Evolutionary conservation across 1,284 basidiomycete species (phyloP).

Genomic region (Gymnopus androsaceus): DNA sequence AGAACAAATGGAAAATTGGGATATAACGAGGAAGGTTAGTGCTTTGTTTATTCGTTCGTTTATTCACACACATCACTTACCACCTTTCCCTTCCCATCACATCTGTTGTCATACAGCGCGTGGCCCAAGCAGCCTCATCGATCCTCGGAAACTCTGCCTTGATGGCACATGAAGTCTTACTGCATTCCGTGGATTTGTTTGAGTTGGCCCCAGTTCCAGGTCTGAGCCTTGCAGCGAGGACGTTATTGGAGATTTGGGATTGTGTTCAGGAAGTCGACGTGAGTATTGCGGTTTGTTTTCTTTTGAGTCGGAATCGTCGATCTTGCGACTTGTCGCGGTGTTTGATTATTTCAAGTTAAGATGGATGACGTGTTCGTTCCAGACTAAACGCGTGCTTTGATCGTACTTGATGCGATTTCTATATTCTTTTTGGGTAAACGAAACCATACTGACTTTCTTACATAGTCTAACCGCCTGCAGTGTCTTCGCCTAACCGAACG

Average conservation of each 20-base stretch:
- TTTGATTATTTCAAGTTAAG: no score
- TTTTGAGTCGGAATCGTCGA: neutral
- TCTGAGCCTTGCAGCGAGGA: constrained; percentile 50
- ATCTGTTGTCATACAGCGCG: no score
- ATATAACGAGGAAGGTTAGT: constrained; percentile 50
- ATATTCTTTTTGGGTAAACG: no score
- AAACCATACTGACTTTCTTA: no score
- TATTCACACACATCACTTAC: constrained; percentile 2
- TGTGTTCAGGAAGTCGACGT: constrained; percentile 63
- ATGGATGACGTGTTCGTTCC: no score
- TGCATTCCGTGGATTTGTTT: constrained; percentile 49
- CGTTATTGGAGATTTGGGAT: constrained; percentile 63
- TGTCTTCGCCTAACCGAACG: constrained; percentile 49
- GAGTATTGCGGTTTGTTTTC: constrained; percentile 32
- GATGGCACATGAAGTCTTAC: constrained; percentile 50
- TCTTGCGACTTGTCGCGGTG: no score
- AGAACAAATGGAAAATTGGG: constrained; percentile 53
- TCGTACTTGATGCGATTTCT: no score
- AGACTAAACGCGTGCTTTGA: no score
- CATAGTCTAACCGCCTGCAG: constrained; percentile 57
- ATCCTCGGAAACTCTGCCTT: constrained; percentile 45
- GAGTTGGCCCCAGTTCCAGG: constrained; percentile 59
- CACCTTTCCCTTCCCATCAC: constrained; percentile 8
- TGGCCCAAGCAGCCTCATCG: constrained; percentile 45
- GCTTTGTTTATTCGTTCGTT: constrained; percentile 1